Evolutionary conservation across 192 early-diverging fungal genomes (phyloP).

Genomic region (Coemansia sp.): DNA sequence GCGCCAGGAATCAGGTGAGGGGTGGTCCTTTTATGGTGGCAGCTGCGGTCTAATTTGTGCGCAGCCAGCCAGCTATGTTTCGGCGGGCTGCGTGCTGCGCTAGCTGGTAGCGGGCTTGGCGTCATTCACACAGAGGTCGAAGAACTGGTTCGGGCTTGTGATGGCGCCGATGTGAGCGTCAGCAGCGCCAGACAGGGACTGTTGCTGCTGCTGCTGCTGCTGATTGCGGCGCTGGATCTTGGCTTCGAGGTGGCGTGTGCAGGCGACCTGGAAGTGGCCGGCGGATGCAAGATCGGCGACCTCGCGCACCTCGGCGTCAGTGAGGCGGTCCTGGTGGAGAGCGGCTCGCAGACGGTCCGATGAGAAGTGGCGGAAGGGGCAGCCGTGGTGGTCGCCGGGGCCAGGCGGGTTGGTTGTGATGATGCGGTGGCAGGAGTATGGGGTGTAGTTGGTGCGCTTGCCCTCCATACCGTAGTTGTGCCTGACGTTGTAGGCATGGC

Average conservation of each 20-base stretch:
- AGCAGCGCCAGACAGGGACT: slow-evolving; percentile 1
- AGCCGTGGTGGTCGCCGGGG: slow-evolving; percentile 89
- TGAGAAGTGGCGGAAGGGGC: slow-evolving; percentile 88
- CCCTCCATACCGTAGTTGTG: slow-evolving; percentile 97
- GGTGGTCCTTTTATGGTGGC: neutral
- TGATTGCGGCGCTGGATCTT: slow-evolving; percentile 44
- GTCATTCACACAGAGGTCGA: slow-evolving; percentile 62
- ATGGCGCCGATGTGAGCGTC: slow-evolving; percentile 62
- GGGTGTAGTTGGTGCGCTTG: slow-evolving; percentile 73
- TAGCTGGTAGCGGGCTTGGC: slow-evolving; percentile 9
- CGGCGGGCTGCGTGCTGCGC: neutral
- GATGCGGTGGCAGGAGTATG: slow-evolving; percentile 85
- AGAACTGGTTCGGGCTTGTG: slow-evolving; percentile 93
- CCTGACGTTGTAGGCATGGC: slow-evolving; percentile 92
- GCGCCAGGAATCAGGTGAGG: too few relatives aligned
- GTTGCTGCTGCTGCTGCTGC: slow-evolving; percentile 8
- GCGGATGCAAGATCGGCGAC: slow-evolving; percentile 65
- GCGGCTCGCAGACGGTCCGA: slow-evolving; percentile 61
- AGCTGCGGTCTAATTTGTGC: neutral
- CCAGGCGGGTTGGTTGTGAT: slow-evolving; percentile 79
- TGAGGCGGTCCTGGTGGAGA: slow-evolving; percentile 60
- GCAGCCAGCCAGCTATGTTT: neutral
- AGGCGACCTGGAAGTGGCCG: slow-evolving; percentile 91
- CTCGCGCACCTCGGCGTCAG: slow-evolving; percentile 63
- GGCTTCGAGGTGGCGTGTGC: slow-evolving; percentile 84